These are phyloP conservation scores for Diaporthe ampelina DNA, from an alignment of 2,329 filamentous ascomycete genomes.

Conservation along the genomic window DNA sequence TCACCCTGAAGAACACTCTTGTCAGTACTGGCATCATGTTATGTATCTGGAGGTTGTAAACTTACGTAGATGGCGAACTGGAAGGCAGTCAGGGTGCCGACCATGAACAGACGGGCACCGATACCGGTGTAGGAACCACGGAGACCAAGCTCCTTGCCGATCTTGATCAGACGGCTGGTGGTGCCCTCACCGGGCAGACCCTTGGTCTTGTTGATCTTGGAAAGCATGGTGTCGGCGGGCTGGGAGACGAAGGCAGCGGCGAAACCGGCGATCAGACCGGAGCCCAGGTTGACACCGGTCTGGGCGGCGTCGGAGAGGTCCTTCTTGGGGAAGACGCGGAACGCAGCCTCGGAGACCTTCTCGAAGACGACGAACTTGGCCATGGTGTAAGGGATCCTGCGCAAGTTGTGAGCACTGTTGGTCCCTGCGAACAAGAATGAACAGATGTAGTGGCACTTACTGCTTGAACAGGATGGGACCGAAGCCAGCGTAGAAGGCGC, in stretches of 20 bases:
- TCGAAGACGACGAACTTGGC: conserved; percentile 47
- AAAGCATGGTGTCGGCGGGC: conserved; percentile 82
- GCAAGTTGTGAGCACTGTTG: conserved; percentile 10
- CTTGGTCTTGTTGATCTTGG: conserved; percentile 84
- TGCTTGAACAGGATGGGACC: conserved; percentile 89
- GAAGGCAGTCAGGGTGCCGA: conserved; percentile 75
- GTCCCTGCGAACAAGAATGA: neutral
- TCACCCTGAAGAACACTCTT: no score
- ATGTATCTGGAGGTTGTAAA: neutral
- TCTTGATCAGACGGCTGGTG: conserved; percentile 77
- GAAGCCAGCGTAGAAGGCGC: conserved; percentile 92
- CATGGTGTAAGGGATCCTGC: conserved; percentile 47
- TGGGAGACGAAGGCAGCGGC: conserved; percentile 80
- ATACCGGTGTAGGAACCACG: conserved; percentile 77
- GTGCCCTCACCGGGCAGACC: conserved; percentile 79
- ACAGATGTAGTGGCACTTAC: conserved; percentile 57
- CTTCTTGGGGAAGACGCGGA: conserved; percentile 46
- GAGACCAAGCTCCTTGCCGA: conserved; percentile 78
- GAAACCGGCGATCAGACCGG: conserved; percentile 81
- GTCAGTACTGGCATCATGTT: neutral
- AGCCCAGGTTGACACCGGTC: conserved; percentile 77
- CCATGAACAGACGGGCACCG: conserved; percentile 78
- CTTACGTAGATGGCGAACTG: conserved; percentile 79
- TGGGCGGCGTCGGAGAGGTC: conserved; percentile 47
- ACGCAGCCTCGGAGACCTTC: conserved; percentile 44